Evolutionary conservation across 1,139 yeast species (phyloP).

Genomic region (Arxiozyma slooffiae): DNA sequence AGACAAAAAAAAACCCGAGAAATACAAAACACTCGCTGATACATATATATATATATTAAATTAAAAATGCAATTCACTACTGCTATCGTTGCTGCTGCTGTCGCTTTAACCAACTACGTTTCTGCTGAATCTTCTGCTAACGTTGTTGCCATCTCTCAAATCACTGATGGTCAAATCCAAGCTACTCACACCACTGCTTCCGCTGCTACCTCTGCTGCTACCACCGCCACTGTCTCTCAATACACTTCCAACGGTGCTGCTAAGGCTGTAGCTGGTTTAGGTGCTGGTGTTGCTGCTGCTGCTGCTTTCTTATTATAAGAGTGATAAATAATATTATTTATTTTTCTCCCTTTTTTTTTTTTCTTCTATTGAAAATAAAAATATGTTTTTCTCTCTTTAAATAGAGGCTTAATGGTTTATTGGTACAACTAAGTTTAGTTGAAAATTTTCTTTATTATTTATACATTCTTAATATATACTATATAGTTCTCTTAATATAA

Average conservation of each 20-base stretch:
- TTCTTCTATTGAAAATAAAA: neutral
- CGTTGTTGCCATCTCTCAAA: conserved; percentile 4
- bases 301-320: conserved; percentile 4
- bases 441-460: too few species aligned
- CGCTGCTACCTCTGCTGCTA: conserved; percentile 22
- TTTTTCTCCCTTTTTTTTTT: neutral
- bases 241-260: conserved; percentile 4
- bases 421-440: neutral
- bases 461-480: neutral
- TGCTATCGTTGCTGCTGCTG: conserved; percentile 12
- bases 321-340: neutral
- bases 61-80: conserved; percentile 13
- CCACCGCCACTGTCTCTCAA: conserved; percentile 5
- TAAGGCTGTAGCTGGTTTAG: conserved; percentile 4
- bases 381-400: neutral
- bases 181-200: conserved; percentile 23
- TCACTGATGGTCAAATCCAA: conserved; percentile 1
- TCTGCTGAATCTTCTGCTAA: conserved; percentile 28
- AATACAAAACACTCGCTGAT: neutral
- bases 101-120: conserved; percentile 21
- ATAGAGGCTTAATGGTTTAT: neutral
- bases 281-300: conserved; percentile 5
- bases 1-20: neutral
- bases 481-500: too few species aligned
- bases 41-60: neutral